Conservation (phyloP, 2,329 filamentous ascomycete species). For the Aspergillus jensenii region DNA sequence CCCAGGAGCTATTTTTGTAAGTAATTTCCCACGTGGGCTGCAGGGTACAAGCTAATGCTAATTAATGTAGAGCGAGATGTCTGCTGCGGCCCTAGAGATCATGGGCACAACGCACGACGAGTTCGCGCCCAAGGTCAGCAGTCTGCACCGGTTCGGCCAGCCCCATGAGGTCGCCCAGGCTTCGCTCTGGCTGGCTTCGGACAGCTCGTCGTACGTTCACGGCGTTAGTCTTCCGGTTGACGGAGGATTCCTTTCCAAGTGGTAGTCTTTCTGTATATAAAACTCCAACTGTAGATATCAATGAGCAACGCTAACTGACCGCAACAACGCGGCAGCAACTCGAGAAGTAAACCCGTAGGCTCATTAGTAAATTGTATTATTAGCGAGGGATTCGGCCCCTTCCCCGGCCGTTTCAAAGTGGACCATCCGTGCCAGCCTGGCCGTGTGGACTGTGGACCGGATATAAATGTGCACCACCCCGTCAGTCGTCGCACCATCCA, state of each 20-base stretch:
- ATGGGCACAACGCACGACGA: constrained; percentile 20
- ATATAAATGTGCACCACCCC: neutral
- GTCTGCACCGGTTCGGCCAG: constrained; percentile 17
- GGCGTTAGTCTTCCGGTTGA: constrained; percentile 32
- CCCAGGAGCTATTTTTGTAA: constrained; percentile 13
- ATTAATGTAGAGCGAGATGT: constrained; percentile 15
- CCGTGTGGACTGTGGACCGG: too few species aligned
- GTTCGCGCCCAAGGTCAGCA: constrained; percentile 16
- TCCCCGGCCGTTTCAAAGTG: too few species aligned
- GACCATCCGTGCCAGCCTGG: too few species aligned
- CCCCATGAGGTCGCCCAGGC: constrained; percentile 35
- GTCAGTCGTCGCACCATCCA: neutral
- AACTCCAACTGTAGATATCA: too few species aligned
- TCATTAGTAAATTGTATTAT: too few species aligned
- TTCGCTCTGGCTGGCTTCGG: constrained; percentile 34
- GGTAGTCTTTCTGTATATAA: neutral
- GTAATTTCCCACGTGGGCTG: neutral
- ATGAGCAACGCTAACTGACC: too few species aligned
- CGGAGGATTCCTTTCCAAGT: constrained; percentile 20
- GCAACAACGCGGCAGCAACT: too few species aligned
- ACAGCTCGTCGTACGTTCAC: constrained; percentile 32
- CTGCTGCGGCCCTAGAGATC: constrained; percentile 15
- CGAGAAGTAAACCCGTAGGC: too few species aligned
- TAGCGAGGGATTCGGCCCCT: too few species aligned
- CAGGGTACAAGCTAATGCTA: too few species aligned